Conservation (phyloP, 768 basidiomycete species). For the Ephemerocybe angulata region DNA sequence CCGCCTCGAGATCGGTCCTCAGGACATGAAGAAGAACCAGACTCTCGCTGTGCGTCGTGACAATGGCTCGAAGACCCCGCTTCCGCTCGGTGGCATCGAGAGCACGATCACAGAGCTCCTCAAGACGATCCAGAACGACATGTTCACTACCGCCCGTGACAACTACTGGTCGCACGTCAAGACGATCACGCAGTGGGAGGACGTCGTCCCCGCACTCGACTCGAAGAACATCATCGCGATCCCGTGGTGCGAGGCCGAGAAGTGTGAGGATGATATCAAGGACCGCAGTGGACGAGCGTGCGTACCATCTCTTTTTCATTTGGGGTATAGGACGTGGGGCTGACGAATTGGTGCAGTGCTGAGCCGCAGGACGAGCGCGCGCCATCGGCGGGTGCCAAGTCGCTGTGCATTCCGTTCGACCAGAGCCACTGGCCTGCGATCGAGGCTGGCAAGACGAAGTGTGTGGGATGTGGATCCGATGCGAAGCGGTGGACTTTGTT, state of each 20-base stretch:
- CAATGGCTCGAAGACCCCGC: constrained; percentile 43
- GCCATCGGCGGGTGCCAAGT: constrained; percentile 96
- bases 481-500: constrained; percentile 98
- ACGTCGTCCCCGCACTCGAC: constrained; percentile 89
- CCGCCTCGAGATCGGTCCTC: constrained; percentile 94
- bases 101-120: constrained; percentile 63
- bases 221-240: constrained; percentile 82
- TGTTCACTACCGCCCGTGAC: constrained; percentile 77
- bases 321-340: no score
- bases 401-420: constrained; percentile 93
- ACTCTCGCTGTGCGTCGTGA: constrained; percentile 81
- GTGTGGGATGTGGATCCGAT: constrained; percentile 80
- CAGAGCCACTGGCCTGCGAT: constrained; percentile 80
- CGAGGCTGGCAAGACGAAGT: constrained; percentile 82
- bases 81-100: constrained; percentile 39
- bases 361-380: constrained; percentile 92
- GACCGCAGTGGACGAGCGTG: constrained; percentile 84
- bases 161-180: constrained; percentile 69
- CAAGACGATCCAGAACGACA: constrained; percentile 82
- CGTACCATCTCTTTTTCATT: constrained; percentile 29
- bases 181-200: constrained; percentile 82
- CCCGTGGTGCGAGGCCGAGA: constrained; percentile 94
- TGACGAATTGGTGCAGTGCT: constrained; percentile 43
- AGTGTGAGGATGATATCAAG: constrained; percentile 98
- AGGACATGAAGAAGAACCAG: constrained; percentile 80